phyloP scores from a whole-genome alignment of 495 filamentous ascomycete genomes.

The Darksidea phi region DNA sequence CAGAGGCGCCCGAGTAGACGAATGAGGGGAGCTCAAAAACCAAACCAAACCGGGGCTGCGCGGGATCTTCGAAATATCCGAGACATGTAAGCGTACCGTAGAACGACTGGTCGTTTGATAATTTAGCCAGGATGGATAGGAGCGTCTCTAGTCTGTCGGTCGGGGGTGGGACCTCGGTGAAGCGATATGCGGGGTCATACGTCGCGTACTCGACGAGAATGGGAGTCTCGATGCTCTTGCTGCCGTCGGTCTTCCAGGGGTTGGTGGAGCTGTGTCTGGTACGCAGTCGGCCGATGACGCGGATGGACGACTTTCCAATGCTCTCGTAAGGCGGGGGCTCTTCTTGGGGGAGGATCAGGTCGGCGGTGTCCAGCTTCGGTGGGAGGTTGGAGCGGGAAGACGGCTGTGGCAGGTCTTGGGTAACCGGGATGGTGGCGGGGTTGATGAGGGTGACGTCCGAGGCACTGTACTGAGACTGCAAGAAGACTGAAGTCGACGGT shows the following conservation, averaged over 20 bases:
- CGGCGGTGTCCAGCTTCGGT: slow-evolving; percentile 38
- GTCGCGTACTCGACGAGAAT: slow-evolving; percentile 67
- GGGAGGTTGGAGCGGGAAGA: slow-evolving; percentile 23
- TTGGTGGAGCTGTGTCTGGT: slow-evolving; percentile 43
- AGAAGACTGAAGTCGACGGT: slow-evolving; percentile 21
- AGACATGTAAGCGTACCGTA: slow-evolving; percentile 67
- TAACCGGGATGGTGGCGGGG: slow-evolving; percentile 20
- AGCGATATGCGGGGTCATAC: slow-evolving; percentile 62
- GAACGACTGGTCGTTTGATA: slow-evolving; percentile 54
- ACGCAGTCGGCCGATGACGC: slow-evolving; percentile 37
- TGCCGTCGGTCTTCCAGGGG: slow-evolving; percentile 43
- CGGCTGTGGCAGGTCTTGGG: not conserved
- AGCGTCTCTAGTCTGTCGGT: slow-evolving; percentile 64
- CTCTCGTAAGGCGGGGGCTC: slow-evolving; percentile 45
- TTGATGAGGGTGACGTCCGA: slow-evolving; percentile 37
- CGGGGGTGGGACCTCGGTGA: slow-evolving; percentile 62
- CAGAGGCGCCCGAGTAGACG: slow-evolving; percentile 51
- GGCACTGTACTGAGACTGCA: slow-evolving; percentile 31
- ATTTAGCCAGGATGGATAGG: slow-evolving; percentile 52
- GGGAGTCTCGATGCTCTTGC: slow-evolving; percentile 44
- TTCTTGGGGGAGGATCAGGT: slow-evolving; percentile 42
- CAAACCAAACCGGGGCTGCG: slow-evolving; percentile 72
- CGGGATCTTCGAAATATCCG: slow-evolving; percentile 82
- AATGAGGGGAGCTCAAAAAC: slow-evolving; percentile 75
- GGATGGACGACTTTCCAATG: slow-evolving; percentile 36